Evolutionary conservation across 2,329 filamentous ascomycete species (phyloP), one percentile per base, ranked within the genome.

Genomic region (Cladophialophora exuberans): DNA sequence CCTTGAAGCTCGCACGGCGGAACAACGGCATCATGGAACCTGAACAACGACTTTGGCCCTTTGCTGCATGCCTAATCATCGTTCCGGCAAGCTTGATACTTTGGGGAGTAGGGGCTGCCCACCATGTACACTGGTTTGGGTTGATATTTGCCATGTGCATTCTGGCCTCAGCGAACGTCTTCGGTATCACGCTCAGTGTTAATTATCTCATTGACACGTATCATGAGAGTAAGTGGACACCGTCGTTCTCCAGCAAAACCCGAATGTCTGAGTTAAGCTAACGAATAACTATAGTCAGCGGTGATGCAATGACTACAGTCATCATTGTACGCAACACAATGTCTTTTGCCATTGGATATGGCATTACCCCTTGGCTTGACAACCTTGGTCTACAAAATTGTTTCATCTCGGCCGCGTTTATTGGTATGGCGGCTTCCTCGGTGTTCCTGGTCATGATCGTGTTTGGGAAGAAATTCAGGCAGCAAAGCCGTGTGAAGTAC

Each of bases 31-130:
- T 67, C 17, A 62, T 63, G 33, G 65, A 68, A 31, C 56, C 66
- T 1, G 66, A 68, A 30, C 62, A 66, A n/a, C 60, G 65, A 7
- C 60, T 68, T 9, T 64, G 64, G 58, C 63, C 62, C 0, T 62
- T 67, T 4, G 47, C 33, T 20, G 52, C 69, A 0, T 74, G 72
- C 9, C 54, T 74, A n/a, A 54, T 81, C 4, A 60, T 79, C n/a
- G 67, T 79, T 4, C 76, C 78, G 0, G 71, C 68, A 7, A 73
- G 71, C 0, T 65, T 79, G 3, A 72, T 80, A 36, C 67, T 80
- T 1, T 81, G 78, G 77, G 79, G 79, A 18, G 75, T 81, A 0
- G 79, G 79, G 5, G 77, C 79, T 2, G 75, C 76, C 26, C 70
- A 78, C 26, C 60, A 70, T 5, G 63, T 80, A 13, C 78, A 80